Conservation (phyloP, 2,329 filamentous ascomycete genomes). For the Fusarium sterilihyphosum region DNA sequence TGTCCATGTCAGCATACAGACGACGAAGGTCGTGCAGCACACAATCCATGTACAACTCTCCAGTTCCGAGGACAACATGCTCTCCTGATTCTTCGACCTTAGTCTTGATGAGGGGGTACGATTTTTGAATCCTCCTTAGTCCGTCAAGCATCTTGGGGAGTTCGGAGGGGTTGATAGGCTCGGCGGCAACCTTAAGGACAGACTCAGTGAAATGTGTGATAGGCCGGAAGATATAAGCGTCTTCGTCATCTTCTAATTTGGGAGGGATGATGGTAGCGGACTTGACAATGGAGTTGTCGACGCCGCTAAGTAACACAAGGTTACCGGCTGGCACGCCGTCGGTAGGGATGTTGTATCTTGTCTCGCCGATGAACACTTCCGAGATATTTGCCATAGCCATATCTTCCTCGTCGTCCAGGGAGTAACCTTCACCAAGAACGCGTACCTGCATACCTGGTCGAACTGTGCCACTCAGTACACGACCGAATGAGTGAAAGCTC, state of each 20-base stretch:
- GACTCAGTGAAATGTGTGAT: conserved; percentile 96
- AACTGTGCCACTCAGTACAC: conserved; percentile 92
- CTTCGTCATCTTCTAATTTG: conserved; percentile 85
- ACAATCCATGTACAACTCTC: conserved; percentile 99
- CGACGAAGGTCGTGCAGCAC: conserved; percentile 92
- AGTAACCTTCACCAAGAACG: conserved; percentile 94
- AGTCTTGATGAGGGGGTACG: conserved; percentile 92
- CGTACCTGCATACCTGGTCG: conserved; percentile 84
- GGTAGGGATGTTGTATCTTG: conserved; percentile 90
- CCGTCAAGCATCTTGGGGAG: conserved; percentile 99
- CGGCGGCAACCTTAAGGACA: conserved; percentile 96
- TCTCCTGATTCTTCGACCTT: conserved; percentile 99
- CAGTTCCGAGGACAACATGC: conserved; percentile 93
- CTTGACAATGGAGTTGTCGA: conserved; percentile 99
- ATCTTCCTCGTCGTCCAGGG: conserved; percentile 96
- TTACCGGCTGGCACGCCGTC: conserved; percentile 95
- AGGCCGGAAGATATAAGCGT: conserved; percentile 94
- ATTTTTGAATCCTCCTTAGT: conserved; percentile 96
- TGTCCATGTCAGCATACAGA: conserved; percentile 98
- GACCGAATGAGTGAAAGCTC: conserved; percentile 87
- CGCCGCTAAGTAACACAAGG: conserved; percentile 88
- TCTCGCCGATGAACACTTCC: conserved; percentile 90
- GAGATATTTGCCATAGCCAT: conserved; percentile 89
- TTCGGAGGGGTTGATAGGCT: conserved; percentile 97
- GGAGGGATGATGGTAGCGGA: conserved; percentile 89